Base-by-base conservation (phyloP, 75 land plant genomes). In the Pinus tabuliformis region DNA sequence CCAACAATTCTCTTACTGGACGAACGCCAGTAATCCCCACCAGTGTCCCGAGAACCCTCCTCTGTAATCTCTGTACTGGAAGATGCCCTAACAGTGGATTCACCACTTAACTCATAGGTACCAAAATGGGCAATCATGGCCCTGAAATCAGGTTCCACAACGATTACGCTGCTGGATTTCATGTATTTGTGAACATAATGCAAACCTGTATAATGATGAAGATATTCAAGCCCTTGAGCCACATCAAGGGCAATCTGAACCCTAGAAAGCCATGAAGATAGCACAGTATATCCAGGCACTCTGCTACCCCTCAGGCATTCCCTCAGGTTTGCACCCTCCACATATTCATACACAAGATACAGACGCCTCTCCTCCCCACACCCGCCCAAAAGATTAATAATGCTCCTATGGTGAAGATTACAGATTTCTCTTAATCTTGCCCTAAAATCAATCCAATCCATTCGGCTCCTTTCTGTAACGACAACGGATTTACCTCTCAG, bases 1-100 rank as follows among this genome's bases (percentile, higher is more conserved):
- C 91, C 93, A 6, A 81, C 73, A 58, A 86, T 72, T 75, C 77
- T 81, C 58, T 73, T 78, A 12, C 88, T 87, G 14, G 71, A 72
- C 11, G 73, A 49, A 3, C 73, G 15, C 36, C 20, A 26, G 26
- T 37, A 36, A 18, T 28, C 83, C 20, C 75, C 88, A 17, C 58
- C 56, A 17, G 37, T 62, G 12, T 62, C 81, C 17, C 78, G 77
- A 5, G 81, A 30, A 63, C 86, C 84, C 18, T 84, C 85, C 62
- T 80, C 71, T 6, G 18, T 37, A 37, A 66, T 66, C 70, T 33
- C 33, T 33, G 33, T 33, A 33, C 33, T 33, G 33, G 33, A 33
- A 33, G 33, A 33, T 33, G 33, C 2, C 33, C 33, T 33, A 33
- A 0, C 7, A 66, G 73, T n/a, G 3, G 72, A 21, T 36, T 81